Conservation (phyloP, 2,329 filamentous ascomycete species). For the Aspergillus hiratsukae region DNA sequence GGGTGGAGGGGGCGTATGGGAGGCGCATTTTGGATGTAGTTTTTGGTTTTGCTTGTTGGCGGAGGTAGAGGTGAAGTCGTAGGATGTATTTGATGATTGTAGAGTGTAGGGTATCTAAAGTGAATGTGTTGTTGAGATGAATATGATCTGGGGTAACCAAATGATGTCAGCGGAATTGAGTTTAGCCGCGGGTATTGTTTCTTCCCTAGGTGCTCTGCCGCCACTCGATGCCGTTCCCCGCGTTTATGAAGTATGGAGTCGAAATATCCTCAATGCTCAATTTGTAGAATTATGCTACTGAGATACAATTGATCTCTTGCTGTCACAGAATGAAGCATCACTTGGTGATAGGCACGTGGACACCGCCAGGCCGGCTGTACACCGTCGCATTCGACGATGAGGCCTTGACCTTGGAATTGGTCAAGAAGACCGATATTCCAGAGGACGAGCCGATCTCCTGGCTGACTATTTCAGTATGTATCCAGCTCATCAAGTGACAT, state of each 20-base stretch:
- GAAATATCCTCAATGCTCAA: no score
- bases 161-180: not conserved
- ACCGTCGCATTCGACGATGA: slow-evolving; percentile 85
- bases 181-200: not conserved
- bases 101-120: no score
- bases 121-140: not conserved
- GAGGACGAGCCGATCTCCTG: slow-evolving; percentile 84
- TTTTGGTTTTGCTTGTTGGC: no score
- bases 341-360: slow-evolving; percentile 90
- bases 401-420: slow-evolving; percentile 64
- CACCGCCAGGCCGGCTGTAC: slow-evolving; percentile 82
- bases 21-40: slow-evolving; percentile 27
- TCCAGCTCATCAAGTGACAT: not conserved
- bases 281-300: not conserved
- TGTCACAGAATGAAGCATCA: slow-evolving; percentile 69
- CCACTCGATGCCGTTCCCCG: not conserved
- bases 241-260: no score
- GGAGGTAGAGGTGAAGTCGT: no score
- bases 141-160: no score
- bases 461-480: slow-evolving; percentile 81
- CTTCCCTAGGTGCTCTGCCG: not conserved
- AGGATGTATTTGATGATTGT: no score
- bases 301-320: not conserved
- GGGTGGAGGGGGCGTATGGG: slow-evolving; percentile 30
- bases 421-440: slow-evolving; percentile 78